A percentile compares a stretch with the other conserved stretches of the same genome.
phyloP scores from a whole-genome alignment of 352 stramenopile genomes.

The Phytopythium ostracodes region DNA sequence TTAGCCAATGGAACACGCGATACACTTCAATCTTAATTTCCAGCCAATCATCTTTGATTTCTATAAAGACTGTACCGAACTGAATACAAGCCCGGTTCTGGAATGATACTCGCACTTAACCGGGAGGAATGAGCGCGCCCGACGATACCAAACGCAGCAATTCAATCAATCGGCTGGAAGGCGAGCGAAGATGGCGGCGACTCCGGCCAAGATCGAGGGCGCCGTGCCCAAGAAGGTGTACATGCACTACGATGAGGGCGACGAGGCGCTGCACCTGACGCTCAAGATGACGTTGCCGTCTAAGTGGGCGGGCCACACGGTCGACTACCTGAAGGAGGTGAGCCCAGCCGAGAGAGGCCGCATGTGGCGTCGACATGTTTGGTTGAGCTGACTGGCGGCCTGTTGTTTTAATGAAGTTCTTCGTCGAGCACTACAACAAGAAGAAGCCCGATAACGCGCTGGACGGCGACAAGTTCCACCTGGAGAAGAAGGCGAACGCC shows the following conservation, averaged over 20 bases:
- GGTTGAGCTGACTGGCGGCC: too few species aligned
- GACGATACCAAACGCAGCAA: not conserved
- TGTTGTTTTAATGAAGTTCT: too few species aligned
- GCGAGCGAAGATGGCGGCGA: constrained; percentile 18
- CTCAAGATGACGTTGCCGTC: constrained; percentile 88
- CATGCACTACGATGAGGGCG: constrained; percentile 82
- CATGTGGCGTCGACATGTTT: too few species aligned
- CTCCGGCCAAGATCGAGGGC: constrained; percentile 63
- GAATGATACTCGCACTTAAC: not conserved
- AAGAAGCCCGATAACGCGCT: constrained; percentile 77
- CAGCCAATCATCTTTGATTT: not conserved
- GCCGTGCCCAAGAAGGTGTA: constrained; percentile 86
- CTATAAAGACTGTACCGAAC: not conserved
- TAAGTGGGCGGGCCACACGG: constrained; percentile 78
- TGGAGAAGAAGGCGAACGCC: constrained; percentile 60
- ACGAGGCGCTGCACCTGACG: constrained; percentile 58
- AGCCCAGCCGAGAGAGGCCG: too few species aligned
- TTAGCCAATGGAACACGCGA: constrained; percentile 10
- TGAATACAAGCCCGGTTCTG: constrained; percentile 3
- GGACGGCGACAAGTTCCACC: constrained; percentile 44
- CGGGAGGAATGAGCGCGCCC: too few species aligned
- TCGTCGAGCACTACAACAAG: constrained; percentile 89
- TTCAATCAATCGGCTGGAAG: not conserved
- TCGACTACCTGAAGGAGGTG: constrained; percentile 83
- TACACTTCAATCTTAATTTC: not conserved